Evolutionary conservation across 2,329 filamentous ascomycete species (phyloP).

Genomic region (Alternaria triticina): DNA sequence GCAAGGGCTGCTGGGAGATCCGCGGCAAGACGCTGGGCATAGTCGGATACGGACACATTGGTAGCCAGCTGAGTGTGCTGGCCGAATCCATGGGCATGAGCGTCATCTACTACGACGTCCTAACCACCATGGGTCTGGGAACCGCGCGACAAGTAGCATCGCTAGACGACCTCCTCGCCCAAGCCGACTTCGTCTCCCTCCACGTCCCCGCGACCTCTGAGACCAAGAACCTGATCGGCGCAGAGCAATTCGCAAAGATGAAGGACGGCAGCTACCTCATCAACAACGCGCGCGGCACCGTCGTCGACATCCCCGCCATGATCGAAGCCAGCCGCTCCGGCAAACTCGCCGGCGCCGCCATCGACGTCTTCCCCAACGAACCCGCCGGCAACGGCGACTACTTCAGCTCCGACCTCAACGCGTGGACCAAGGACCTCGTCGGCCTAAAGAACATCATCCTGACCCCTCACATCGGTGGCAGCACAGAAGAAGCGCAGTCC

Average conservation of each 20-base stretch:
- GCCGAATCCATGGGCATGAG: slow-evolving; percentile 98
- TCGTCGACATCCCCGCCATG: slow-evolving; percentile 91
- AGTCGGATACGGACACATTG: slow-evolving; percentile 96
- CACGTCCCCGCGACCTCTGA: slow-evolving; percentile 94
- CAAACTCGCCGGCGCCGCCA: slow-evolving; percentile 89
- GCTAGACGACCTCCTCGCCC: slow-evolving; percentile 75
- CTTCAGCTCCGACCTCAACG: slow-evolving; percentile 83
- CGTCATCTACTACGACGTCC: slow-evolving; percentile 95
- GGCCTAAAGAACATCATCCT: slow-evolving; percentile 90
- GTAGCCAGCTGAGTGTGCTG: slow-evolving; percentile 91
- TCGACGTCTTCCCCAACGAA: slow-evolving; percentile 95
- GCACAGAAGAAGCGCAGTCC: slow-evolving; percentile 95
- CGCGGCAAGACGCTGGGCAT: slow-evolving; percentile 97
- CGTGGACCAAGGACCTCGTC: slow-evolving; percentile 84
- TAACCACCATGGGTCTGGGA: slow-evolving; percentile 93
- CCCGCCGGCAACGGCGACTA: slow-evolving; percentile 94
- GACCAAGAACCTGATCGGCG: slow-evolving; percentile 91
- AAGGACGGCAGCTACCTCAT: slow-evolving; percentile 92
- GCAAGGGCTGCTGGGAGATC: slow-evolving; percentile 95
- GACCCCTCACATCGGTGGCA: slow-evolving; percentile 95
- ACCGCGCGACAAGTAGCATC: slow-evolving; percentile 83
- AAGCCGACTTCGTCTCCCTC: slow-evolving; percentile 90
- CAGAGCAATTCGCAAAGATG: slow-evolving; percentile 81
- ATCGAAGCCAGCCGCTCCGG: slow-evolving; percentile 85
- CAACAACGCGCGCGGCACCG: slow-evolving; percentile 91